These are phyloP conservation scores for Ogataea nonfermentans DNA, from an alignment of 805 yeast species.

Conservation along the genomic window DNA sequence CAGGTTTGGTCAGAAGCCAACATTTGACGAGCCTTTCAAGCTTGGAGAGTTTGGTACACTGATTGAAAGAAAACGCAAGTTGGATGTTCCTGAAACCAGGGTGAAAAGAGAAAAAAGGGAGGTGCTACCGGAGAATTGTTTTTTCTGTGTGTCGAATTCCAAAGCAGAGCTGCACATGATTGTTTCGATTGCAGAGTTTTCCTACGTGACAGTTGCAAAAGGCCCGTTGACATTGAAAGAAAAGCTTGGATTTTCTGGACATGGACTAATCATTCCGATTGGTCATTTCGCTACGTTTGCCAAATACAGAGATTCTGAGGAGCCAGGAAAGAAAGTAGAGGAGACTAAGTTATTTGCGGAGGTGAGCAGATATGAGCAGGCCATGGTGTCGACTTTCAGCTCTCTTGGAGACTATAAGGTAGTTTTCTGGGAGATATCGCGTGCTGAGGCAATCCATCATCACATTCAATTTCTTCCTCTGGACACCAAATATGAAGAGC, in stretches of 20 bases:
- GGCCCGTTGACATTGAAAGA: constrained; percentile 72
- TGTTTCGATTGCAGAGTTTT: constrained; percentile 63
- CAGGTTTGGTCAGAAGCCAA: constrained; percentile 17
- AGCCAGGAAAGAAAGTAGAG: constrained; percentile 23
- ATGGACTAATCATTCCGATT: constrained; percentile 76
- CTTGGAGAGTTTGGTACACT: background rate
- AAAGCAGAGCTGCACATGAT: constrained; percentile 77
- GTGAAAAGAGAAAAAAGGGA: constrained; percentile 33
- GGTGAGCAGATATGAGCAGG: constrained; percentile 42
- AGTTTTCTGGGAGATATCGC: constrained; percentile 68
- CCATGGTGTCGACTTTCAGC: constrained; percentile 50
- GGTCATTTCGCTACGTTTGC: constrained; percentile 56
- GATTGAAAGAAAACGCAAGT: background rate
- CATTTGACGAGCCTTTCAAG: background rate
- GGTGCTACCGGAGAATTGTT: constrained; percentile 64
- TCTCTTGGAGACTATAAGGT: constrained; percentile 42
- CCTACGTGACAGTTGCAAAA: constrained; percentile 76
- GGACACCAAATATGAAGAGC: constrained; percentile 36
- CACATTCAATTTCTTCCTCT: constrained; percentile 80
- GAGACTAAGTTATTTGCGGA: constrained; percentile 43
- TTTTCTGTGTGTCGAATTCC: constrained; percentile 81
- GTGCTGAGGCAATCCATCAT: constrained; percentile 64
- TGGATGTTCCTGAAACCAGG: background rate
- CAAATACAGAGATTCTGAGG: constrained; percentile 28
- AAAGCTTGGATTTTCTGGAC: constrained; percentile 65